Evolutionary conservation across 352 stramenopile genomes (phyloP).

Genomic region (Globisporangium spiculum): DNA sequence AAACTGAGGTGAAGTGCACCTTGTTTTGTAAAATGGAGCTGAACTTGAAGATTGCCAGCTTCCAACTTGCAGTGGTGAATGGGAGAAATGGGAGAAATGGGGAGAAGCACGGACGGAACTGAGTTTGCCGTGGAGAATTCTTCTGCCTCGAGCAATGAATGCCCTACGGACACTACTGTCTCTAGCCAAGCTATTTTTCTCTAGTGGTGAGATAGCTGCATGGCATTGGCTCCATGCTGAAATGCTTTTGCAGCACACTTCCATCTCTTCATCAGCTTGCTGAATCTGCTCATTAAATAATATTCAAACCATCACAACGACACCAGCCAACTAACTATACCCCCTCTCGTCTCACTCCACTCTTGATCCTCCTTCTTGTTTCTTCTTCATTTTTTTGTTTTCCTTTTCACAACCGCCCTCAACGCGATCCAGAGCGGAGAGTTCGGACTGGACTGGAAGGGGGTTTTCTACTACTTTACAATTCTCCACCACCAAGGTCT

Average conservation of each 20-base stretch:
- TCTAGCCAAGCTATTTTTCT: too few relatives aligned
- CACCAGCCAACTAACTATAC: not conserved
- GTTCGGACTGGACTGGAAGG: not conserved
- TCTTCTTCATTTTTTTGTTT: not conserved
- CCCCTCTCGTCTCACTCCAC: not conserved
- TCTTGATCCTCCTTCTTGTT: not conserved
- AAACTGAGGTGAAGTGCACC: not conserved
- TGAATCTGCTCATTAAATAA: not conserved
- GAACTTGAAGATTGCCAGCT: conserved; percentile 4
- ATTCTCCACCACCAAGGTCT: not conserved
- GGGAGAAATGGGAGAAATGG: too few relatives aligned
- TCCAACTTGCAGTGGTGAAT: not conserved
- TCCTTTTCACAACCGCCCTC: not conserved
- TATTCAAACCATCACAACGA: not conserved
- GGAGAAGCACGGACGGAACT: too few relatives aligned
- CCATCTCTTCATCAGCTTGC: not conserved
- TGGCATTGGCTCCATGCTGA: not conserved
- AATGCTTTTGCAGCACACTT: not conserved
- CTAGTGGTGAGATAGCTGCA: too few relatives aligned
- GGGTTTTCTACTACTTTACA: not conserved
- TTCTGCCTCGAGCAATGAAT: too few relatives aligned
- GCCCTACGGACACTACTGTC: too few relatives aligned
- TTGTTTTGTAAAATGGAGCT: not conserved
- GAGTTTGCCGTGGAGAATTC: too few relatives aligned
- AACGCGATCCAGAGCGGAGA: not conserved